A percentile compares a stretch with the other conserved stretches of the same genome.
phyloP scores from a whole-genome alignment of 805 yeast genomes.

The Millerozyma miso region DNA sequence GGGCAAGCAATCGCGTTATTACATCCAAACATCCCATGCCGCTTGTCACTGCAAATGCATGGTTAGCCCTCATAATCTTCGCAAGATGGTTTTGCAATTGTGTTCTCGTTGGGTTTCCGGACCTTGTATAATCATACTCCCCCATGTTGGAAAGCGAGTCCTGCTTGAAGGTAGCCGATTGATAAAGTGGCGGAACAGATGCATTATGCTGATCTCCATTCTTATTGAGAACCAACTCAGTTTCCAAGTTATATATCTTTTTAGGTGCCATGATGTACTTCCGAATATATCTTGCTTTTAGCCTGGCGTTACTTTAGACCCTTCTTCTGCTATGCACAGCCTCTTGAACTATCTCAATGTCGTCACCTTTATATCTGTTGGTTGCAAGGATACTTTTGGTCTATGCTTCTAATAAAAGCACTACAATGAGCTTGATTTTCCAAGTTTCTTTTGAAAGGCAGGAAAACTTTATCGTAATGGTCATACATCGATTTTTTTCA shows the following conservation, averaged over 20 bases:
- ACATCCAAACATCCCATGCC: constrained; percentile 95
- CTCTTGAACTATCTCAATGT: too few species aligned
- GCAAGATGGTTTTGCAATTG: constrained; percentile 74
- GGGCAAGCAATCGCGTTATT: constrained; percentile 64
- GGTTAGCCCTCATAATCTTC: constrained; percentile 70
- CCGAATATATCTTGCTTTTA: too few species aligned
- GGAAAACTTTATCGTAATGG: too few species aligned
- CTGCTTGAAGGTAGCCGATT: constrained; percentile 92
- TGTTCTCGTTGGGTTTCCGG: constrained; percentile 92
- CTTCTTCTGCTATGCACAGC: too few species aligned
- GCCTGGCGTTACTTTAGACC: too few species aligned
- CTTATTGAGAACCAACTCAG: constrained; percentile 62
- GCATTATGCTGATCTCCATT: constrained; percentile 70
- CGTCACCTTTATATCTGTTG: too few species aligned
- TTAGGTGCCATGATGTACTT: constrained; percentile 14
- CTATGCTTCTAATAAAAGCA: too few species aligned
- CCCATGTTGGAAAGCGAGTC: constrained; percentile 69
- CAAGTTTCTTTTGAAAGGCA: too few species aligned
- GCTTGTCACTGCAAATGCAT: constrained; percentile 76
- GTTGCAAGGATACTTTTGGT: too few species aligned
- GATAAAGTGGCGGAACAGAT: constrained; percentile 84
- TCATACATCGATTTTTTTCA: too few species aligned
- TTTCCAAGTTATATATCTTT: constrained; percentile 53
- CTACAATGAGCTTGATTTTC: too few species aligned
- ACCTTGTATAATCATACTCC: constrained; percentile 69